Conservation (phyloP, 2,329 filamentous ascomycete species). For the Trichoderma sp. region DNA sequence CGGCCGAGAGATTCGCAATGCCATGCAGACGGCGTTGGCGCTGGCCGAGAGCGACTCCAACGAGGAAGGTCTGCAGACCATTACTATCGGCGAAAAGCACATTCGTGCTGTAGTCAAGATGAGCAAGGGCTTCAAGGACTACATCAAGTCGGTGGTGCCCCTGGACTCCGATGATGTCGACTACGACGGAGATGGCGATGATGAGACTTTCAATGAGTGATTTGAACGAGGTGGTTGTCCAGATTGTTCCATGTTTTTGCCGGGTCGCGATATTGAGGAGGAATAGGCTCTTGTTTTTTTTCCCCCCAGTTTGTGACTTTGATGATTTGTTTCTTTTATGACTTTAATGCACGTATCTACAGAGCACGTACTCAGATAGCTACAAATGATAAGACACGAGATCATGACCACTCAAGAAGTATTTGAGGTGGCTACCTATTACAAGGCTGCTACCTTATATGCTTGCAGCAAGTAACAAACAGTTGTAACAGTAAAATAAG, state of each 20-base stretch:
- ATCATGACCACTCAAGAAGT: background rate
- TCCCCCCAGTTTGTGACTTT: background rate
- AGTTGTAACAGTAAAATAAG: background rate
- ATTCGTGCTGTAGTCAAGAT: conserved; percentile 36
- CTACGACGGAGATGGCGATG: conserved; percentile 7
- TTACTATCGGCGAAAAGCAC: conserved; percentile 34
- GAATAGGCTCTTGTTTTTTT: background rate
- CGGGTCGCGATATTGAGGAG: background rate
- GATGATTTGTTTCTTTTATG: background rate
- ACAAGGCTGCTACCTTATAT: background rate
- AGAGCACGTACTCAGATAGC: background rate
- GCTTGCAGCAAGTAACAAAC: background rate
- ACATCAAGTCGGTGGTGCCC: conserved; percentile 24
- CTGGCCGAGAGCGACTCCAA: conserved; percentile 43
- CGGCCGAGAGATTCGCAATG: conserved; percentile 43
- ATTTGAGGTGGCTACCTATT: background rate
- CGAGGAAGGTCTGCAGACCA: conserved; percentile 33
- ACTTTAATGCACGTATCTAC: background rate
- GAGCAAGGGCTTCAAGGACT: conserved; percentile 35
- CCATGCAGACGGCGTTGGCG: conserved; percentile 45
- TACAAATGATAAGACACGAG: background rate
- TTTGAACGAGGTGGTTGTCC: background rate
- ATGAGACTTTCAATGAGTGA: conserved; percentile 11
- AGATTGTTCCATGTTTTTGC: background rate
- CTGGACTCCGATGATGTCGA: conserved; percentile 12